These are phyloP conservation scores for Monosporascus sp. DNA, from an alignment of 2,329 filamentous ascomycete species.

Conservation along the genomic window DNA sequence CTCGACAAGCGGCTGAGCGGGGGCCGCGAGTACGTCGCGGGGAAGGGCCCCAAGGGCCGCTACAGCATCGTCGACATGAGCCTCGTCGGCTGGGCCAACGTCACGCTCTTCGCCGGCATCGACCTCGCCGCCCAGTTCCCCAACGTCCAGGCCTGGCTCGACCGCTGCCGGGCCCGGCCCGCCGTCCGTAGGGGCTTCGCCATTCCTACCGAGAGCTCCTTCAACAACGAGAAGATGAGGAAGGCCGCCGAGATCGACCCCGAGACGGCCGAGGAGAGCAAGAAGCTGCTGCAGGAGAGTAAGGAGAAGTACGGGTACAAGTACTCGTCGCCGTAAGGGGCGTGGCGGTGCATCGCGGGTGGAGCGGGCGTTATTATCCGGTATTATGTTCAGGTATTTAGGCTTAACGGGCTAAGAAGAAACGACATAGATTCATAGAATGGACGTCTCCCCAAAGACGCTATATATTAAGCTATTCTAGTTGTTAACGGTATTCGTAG, in stretches of 20 bases:
- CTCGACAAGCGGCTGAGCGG: slow-evolving; percentile 57
- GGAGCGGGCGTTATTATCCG: not conserved
- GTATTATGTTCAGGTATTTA: too few relatives aligned
- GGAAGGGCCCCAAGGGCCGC: slow-evolving; percentile 43
- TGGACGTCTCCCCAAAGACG: too few relatives aligned
- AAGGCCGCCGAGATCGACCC: slow-evolving; percentile 38
- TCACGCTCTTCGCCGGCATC: slow-evolving; percentile 53
- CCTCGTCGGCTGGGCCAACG: slow-evolving; percentile 63
- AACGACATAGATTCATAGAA: too few relatives aligned
- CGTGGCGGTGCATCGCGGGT: not conserved
- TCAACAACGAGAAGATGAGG: slow-evolving; percentile 35
- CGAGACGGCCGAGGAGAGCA: slow-evolving; percentile 35
- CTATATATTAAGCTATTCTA: too few relatives aligned
- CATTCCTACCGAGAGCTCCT: slow-evolving; percentile 44
- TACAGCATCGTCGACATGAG: slow-evolving; percentile 68
- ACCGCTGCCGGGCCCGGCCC: slow-evolving; percentile 51
- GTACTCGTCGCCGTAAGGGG: slow-evolving; percentile 34
- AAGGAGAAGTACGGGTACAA: slow-evolving; percentile 45
- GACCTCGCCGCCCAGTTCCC: slow-evolving; percentile 59
- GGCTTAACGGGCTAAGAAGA: too few relatives aligned
- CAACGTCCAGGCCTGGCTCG: slow-evolving; percentile 60
- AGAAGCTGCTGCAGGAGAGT: slow-evolving; percentile 29
- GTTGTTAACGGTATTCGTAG: too few relatives aligned
- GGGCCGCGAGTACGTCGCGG: slow-evolving; percentile 46
- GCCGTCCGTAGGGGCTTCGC: slow-evolving; percentile 59